Evolutionary conservation across 805 yeast genomes (phyloP).

Genomic region (Trichomonascus vanleenenianus): DNA sequence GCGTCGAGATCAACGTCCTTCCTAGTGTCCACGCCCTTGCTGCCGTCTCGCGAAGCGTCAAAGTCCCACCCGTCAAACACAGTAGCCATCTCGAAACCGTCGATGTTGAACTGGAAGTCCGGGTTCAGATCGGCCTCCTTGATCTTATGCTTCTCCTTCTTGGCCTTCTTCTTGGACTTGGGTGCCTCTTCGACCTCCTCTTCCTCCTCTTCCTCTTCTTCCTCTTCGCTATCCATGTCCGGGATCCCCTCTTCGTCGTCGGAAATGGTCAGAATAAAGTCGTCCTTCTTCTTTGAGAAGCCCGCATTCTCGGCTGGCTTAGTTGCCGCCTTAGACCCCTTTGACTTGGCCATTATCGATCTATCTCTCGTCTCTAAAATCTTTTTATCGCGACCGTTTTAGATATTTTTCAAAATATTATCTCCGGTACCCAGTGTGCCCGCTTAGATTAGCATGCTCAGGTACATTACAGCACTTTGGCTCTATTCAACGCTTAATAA

Average conservation of each 20-base stretch:
- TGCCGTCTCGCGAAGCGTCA: slow-evolving; percentile 43
- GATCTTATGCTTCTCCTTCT: slow-evolving; percentile 21
- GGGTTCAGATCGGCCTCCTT: slow-evolving; percentile 51
- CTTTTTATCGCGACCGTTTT: neutral
- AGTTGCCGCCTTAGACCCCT: neutral
- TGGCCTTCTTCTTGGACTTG: slow-evolving; percentile 16
- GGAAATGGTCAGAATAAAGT: slow-evolving; percentile 70
- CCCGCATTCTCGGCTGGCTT: no score
- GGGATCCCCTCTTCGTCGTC: slow-evolving; percentile 69
- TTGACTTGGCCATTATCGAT: neutral
- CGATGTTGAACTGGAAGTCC: slow-evolving; percentile 62
- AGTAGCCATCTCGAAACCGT: slow-evolving; percentile 26
- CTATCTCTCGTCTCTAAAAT: neutral
- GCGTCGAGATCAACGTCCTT: slow-evolving; percentile 80
- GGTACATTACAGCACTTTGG: no score
- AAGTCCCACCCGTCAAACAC: slow-evolving; percentile 85
- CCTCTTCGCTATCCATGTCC: slow-evolving; percentile 43
- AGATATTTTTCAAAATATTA: neutral
- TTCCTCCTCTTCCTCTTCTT: slow-evolving; percentile 18
- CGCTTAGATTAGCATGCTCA: no score
- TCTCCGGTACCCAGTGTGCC: neutral
- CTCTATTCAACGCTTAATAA: no score
- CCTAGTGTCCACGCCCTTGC: slow-evolving; percentile 23
- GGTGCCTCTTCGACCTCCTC: slow-evolving; percentile 18
- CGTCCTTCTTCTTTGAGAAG: slow-evolving; percentile 29